Evolutionary conservation across 176 grass and related monocot species (phyloP), one percentile per base, ranked within the genome.

Genomic region (Triticum dicoccoides): DNA sequence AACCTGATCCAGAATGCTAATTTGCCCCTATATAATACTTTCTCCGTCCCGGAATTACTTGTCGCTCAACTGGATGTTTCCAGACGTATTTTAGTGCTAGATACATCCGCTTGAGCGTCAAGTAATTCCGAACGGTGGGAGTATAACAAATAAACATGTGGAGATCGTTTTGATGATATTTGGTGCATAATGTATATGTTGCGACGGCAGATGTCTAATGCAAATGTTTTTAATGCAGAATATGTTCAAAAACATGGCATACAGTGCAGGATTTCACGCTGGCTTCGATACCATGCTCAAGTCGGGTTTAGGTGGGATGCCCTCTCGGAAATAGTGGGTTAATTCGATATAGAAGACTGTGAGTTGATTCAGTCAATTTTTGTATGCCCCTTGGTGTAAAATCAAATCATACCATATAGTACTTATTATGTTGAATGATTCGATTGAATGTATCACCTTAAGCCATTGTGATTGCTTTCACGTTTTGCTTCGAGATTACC

Each of bases 201-300:
- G 15, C 42, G 25, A 78, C 18, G 30, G 7, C 47, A 27, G 10
- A 32, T 81, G 37, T 42, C 69, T 47, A 62, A 81, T 5, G 27
- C 11, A 29, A 39, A 76, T 84, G 45, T 81, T 64, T 70, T 69
- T 52, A n/a, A 61, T 90, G 91, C 96, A 98, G 97, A 92, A 3
- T 11, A 17, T 52, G 73, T 76, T 63, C 86, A 96, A 96, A 83
- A 99, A 91, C 82, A 45, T 85, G 75, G 86, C 84, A 65, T 96
- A 96, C 66, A 91, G 77, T 3, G 30, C 87, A 27, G 94, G 94
- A 80, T 94, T 91, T 80, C 67, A 90, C 0, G 89, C 94, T 27
- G 97, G 94, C 76, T 89, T 83, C 4, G 49, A 94, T 39, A 72
- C 79, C 73, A 88, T 90, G 73, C 77, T 86, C 62, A 82, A 90